phyloP scores from a whole-genome alignment of 1,284 basidiomycete genomes.

The Ganoderma meredithae region DNA sequence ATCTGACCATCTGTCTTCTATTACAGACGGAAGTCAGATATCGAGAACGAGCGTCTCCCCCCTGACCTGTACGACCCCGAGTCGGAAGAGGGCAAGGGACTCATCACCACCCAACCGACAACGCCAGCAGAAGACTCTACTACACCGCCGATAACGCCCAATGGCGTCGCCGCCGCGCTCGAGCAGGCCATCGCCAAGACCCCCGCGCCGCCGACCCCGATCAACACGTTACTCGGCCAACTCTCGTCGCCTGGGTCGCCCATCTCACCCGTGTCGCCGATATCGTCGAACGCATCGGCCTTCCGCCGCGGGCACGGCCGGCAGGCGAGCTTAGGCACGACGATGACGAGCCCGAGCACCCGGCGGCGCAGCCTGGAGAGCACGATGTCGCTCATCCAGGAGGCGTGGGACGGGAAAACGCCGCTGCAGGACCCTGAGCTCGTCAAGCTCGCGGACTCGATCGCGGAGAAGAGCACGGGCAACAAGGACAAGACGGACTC shows the following conservation, averaged over 20 bases:
- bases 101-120: conserved; percentile 56
- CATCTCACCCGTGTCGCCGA: conserved; percentile 45
- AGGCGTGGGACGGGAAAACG: conserved; percentile 68
- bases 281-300: conserved; percentile 49
- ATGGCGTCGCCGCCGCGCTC: conserved; percentile 60
- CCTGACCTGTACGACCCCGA: conserved; percentile 94
- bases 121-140: conserved; percentile 58
- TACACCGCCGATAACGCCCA: conserved; percentile 54
- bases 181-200: conserved; percentile 55
- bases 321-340: conserved; percentile 93
- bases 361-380: conserved; percentile 93
- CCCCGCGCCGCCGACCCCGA: conserved; percentile 3
- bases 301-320: conserved; percentile 86
- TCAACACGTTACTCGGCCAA: conserved; percentile 29
- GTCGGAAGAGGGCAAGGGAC: conserved; percentile 75
- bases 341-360: conserved; percentile 94
- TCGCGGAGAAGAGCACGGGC: conserved; percentile 40
- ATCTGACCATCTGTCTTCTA: neutral
- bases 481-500: conserved; percentile 29
- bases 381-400: conserved; percentile 95
- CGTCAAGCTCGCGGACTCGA: conserved; percentile 44
- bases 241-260: conserved; percentile 41
- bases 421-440: conserved; percentile 42
- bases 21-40: conserved; percentile 92
- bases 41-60: conserved; percentile 97